Conservation (phyloP, 495 filamentous ascomycete genomes). For the Parachaetomium inaequale region DNA sequence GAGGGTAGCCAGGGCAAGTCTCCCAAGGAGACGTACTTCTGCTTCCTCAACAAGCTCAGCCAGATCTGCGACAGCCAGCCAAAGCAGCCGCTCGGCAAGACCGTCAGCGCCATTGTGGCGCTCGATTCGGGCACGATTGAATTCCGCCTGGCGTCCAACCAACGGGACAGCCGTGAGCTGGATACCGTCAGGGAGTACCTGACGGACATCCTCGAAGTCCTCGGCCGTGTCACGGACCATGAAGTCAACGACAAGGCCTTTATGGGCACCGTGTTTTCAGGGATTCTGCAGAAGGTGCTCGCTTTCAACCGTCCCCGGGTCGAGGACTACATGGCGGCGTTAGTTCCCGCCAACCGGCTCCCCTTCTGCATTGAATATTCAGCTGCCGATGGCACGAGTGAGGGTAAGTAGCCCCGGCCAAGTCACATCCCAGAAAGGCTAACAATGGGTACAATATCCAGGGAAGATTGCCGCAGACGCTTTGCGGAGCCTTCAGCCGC, state of each 20-base stretch:
- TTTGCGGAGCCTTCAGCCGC: not conserved
- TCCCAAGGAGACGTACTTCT: conserved; percentile 12
- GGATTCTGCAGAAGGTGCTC: conserved; percentile 12
- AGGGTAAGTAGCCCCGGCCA: conserved; percentile 6
- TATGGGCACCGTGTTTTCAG: not conserved
- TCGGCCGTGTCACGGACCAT: conserved; percentile 2
- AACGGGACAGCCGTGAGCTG: conserved; percentile 1
- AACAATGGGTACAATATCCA: not conserved
- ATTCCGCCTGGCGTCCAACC: conserved; percentile 29
- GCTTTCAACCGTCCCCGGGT: conserved; percentile 14
- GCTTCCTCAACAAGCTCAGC: conserved; percentile 30
- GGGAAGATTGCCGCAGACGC: not conserved
- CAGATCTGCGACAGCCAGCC: conserved; percentile 28
- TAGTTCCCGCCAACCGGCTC: not conserved
- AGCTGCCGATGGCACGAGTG: not conserved
- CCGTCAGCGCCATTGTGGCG: conserved; percentile 23
- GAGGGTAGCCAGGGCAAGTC: conserved; percentile 10
- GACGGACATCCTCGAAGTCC: not conserved
- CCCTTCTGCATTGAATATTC: not conserved
- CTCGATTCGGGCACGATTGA: conserved; percentile 22
- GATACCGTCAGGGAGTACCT: not conserved
- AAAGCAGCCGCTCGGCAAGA: conserved; percentile 8
- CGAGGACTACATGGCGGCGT: not conserved
- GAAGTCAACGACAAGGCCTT: not conserved
- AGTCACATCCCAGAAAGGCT: not conserved